Evolutionary conservation across 2,329 filamentous ascomycete genomes (phyloP).

Genomic region (Aspergillus fijiensis): DNA sequence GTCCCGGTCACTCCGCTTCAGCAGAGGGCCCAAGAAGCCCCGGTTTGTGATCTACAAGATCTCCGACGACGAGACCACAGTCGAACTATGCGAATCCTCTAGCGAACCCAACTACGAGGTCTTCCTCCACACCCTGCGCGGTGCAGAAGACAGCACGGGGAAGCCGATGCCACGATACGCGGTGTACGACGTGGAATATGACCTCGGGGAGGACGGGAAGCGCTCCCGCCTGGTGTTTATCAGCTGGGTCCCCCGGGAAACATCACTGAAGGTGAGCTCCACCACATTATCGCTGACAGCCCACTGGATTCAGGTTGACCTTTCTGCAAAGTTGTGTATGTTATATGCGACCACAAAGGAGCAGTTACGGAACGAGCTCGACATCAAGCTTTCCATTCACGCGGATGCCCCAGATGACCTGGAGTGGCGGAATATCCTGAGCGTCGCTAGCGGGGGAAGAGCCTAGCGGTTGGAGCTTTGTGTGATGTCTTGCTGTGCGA

Average conservation of each 20-base stretch:
- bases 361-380: constrained; percentile 10
- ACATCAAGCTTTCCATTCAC: constrained; percentile 17
- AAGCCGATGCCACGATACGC: constrained; percentile 14
- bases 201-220: constrained; percentile 12
- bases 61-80: constrained; percentile 10
- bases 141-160: background rate
- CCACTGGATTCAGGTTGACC: too few relatives aligned
- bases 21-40: constrained; percentile 5
- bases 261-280: constrained; percentile 7
- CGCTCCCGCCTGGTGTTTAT: constrained; percentile 14
- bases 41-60: constrained; percentile 16
- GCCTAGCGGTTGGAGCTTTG: too few relatives aligned
- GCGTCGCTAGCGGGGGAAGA: constrained; percentile 8
- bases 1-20: constrained; percentile 8
- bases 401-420: constrained; percentile 10
- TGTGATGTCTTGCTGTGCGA: too few relatives aligned
- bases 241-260: constrained; percentile 15
- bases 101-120: constrained; percentile 12
- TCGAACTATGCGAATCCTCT: constrained; percentile 12
- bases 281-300: background rate
- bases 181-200: constrained; percentile 20
- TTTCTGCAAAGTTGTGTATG: constrained; percentile 9
- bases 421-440: constrained; percentile 15
- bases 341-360: constrained; percentile 17
- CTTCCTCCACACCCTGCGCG: constrained; percentile 13